phyloP scores from a whole-genome alignment of 2,329 filamentous ascomycete species.

The Hirsutella rhossiliensis region DNA sequence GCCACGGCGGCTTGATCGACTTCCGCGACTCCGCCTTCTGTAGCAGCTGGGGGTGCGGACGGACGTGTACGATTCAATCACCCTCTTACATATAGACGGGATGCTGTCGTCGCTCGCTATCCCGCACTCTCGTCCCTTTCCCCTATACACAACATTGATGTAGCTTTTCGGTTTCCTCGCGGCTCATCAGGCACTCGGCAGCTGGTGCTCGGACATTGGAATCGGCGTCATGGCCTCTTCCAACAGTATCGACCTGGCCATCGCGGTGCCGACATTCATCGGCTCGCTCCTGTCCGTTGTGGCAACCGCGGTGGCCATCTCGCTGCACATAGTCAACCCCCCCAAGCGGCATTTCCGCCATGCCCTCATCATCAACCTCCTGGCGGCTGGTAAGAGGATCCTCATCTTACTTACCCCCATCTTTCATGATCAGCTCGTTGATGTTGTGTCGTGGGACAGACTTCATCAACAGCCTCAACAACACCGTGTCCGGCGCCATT shows the following conservation, averaged over 20 bases:
- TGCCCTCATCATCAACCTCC: slow-evolving; percentile 7
- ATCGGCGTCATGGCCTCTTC: neutral
- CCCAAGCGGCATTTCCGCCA: slow-evolving; percentile 7
- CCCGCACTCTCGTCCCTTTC: no score
- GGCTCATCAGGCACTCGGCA: no score
- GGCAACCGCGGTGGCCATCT: slow-evolving; percentile 1
- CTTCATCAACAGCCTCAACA: slow-evolving; percentile 28
- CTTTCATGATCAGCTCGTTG: neutral
- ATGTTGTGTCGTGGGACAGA: slow-evolving; percentile 14
- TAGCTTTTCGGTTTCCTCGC: no score
- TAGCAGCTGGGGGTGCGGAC: neutral
- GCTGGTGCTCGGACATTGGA: neutral
- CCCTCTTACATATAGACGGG: no score
- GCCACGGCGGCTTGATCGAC: neutral
- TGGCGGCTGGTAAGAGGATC: slow-evolving; percentile 4
- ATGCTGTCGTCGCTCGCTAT: no score
- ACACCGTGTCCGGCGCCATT: slow-evolving; percentile 26
- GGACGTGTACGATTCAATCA: no score
- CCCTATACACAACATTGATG: no score
- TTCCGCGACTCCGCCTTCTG: neutral
- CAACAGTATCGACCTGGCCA: neutral
- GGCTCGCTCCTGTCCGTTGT: slow-evolving; percentile 5
- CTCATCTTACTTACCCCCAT: neutral
- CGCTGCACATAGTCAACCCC: slow-evolving; percentile 3
- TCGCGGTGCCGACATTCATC: slow-evolving; percentile 3